Percentiles rank a stretch among this genome's conserved stretches.
Evolutionary conservation across 495 filamentous ascomycete genomes (phyloP).

Genomic region (Podospora didyma): DNA sequence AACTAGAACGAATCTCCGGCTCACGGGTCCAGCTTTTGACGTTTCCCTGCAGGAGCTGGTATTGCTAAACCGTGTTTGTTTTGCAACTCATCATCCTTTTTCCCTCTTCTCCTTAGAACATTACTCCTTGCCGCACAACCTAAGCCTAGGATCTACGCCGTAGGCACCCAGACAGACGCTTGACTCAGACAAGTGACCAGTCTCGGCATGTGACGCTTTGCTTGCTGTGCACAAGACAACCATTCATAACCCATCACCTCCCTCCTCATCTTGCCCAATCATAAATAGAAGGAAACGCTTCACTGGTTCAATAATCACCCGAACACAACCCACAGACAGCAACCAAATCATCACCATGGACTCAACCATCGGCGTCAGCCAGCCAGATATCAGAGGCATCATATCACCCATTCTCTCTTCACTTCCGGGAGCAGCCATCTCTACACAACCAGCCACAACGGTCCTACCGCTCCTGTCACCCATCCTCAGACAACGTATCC

Average conservation of each 20-base stretch:
- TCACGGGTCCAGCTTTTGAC: neutral
- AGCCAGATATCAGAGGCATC: conserved; percentile 56
- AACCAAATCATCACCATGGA: conserved; percentile 20
- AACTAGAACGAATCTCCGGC: neutral
- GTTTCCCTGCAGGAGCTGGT: neutral
- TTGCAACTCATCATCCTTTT: neutral
- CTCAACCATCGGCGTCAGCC: conserved; percentile 13
- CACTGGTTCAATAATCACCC: neutral
- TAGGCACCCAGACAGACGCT: too few species aligned
- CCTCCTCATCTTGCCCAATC: neutral
- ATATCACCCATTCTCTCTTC: conserved; percentile 78
- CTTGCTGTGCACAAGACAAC: too few species aligned
- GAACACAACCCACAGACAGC: neutral
- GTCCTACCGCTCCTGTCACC: conserved; percentile 82
- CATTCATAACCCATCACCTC: neutral
- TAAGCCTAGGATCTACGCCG: too few species aligned
- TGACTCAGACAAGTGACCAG: too few species aligned
- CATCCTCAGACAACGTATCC: conserved; percentile 83
- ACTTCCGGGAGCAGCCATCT: conserved; percentile 78
- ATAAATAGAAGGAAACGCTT: neutral
- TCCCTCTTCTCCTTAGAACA: neutral
- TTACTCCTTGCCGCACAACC: too few species aligned
- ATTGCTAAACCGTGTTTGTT: neutral
- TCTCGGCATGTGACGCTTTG: too few species aligned
- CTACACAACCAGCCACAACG: conserved; percentile 69